A percentile compares a stretch with the other conserved stretches of the same genome.
Evolutionary conservation across 2,329 filamentous ascomycete genomes (phyloP).

Genomic region (Pleomassaria siparia): DNA sequence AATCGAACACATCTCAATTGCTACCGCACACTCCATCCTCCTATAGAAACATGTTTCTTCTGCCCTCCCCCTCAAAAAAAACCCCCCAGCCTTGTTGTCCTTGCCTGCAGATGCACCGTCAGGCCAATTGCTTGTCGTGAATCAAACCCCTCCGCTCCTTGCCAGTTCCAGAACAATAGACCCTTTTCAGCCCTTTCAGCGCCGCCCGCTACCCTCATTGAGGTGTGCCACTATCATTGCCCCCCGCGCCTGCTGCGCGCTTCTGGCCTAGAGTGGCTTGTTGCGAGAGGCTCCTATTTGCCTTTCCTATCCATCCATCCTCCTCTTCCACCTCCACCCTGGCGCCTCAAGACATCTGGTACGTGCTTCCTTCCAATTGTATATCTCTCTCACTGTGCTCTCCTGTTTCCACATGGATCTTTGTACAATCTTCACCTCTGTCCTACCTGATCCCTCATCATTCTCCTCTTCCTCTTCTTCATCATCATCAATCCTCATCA

Average conservation of each 20-base stretch:
- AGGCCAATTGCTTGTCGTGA: slow-evolving; percentile 31
- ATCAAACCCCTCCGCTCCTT: slow-evolving; percentile 17
- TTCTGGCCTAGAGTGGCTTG: slow-evolving; percentile 24
- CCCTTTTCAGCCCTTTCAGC: slow-evolving; percentile 18
- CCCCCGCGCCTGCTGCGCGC: slow-evolving; percentile 30
- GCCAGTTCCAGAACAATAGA: slow-evolving; percentile 28
- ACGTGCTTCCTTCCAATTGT: slow-evolving; percentile 31
- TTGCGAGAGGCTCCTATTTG: slow-evolving; percentile 28
- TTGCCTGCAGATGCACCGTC: slow-evolving; percentile 27
- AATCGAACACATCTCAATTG: slow-evolving; percentile 25
- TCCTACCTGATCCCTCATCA: slow-evolving; percentile 21
- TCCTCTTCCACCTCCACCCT: too few relatives aligned
- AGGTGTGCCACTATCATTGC: slow-evolving; percentile 30
- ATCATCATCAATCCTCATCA: too few relatives aligned
- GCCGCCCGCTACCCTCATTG: slow-evolving; percentile 20
- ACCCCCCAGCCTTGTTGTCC: slow-evolving; percentile 22
- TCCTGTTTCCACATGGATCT: slow-evolving; percentile 32
- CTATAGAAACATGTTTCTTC: slow-evolving; percentile 34
- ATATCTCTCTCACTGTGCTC: slow-evolving; percentile 25
- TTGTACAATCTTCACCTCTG: slow-evolving; percentile 15
- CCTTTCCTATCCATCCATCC: too few relatives aligned
- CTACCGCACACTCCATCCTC: slow-evolving; percentile 28
- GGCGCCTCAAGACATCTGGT: slow-evolving; percentile 32
- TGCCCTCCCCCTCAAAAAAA: slow-evolving; percentile 22
- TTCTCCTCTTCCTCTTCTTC: too few relatives aligned